A percentile compares a stretch with the other conserved stretches of the same genome.
phyloP scores from a whole-genome alignment of 306 rosid species.

The Potentilla sterilis region DNA sequence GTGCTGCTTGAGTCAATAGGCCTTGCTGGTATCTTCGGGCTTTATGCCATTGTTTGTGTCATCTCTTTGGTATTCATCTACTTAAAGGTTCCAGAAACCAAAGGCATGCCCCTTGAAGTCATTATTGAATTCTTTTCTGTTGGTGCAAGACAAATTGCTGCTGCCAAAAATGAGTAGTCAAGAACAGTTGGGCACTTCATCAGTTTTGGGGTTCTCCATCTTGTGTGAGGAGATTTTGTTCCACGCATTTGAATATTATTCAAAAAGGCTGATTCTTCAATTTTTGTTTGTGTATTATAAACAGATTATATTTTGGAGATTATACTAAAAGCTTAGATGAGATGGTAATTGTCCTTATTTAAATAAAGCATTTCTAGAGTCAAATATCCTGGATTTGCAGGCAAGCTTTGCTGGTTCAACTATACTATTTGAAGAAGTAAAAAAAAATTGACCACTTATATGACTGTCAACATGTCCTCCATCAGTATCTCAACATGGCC shows the following conservation, averaged over 20 bases:
- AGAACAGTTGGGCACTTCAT: neutral
- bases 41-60: slow-evolving; percentile 57
- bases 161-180: slow-evolving; percentile 46
- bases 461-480: neutral
- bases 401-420: neutral
- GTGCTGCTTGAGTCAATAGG: slow-evolving; percentile 57
- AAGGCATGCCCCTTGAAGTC: slow-evolving; percentile 91
- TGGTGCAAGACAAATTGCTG: slow-evolving; percentile 50
- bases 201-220: slow-evolving; percentile 2
- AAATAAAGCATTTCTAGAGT: slow-evolving; percentile 3
- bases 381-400: neutral
- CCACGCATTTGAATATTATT: neutral
- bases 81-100: slow-evolving; percentile 83
- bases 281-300: slow-evolving; percentile 1
- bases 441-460: neutral
- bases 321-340: slow-evolving; percentile 10
- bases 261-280: neutral
- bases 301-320: neutral
- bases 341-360: neutral
- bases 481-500: no score
- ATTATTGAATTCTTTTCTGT: slow-evolving; percentile 73
- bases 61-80: slow-evolving; percentile 65
- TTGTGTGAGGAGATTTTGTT: neutral
- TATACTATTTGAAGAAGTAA: neutral
- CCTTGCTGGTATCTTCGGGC: slow-evolving; percentile 56